Conservation (phyloP, 495 filamentous ascomycete genomes). For the Amorphotheca resinae region DNA sequence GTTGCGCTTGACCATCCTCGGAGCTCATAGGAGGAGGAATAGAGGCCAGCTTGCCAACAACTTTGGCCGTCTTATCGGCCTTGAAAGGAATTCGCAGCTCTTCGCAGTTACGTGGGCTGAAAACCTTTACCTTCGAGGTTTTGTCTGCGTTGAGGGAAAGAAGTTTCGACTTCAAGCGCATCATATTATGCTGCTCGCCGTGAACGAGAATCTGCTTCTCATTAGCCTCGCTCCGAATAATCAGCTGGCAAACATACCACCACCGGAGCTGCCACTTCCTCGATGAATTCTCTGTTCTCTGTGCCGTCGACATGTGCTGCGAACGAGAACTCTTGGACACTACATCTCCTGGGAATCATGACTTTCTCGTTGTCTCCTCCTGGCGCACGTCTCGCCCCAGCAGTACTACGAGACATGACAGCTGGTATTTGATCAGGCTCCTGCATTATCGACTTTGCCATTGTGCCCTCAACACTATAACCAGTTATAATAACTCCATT, state of each 20-base stretch:
- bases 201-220: conserved; percentile 72
- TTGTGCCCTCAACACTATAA: conserved; percentile 95
- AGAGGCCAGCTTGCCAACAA: conserved; percentile 84
- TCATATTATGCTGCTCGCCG: conserved; percentile 96
- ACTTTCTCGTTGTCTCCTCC: conserved; percentile 56
- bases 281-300: conserved; percentile 90
- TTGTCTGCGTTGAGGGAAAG: conserved; percentile 81
- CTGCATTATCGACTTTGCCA: conserved; percentile 88
- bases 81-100: conserved; percentile 92
- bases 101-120: conserved; percentile 85
- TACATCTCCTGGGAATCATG: conserved; percentile 88
- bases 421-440: conserved; percentile 89
- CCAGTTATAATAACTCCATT: conserved; percentile 97
- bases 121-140: conserved; percentile 72
- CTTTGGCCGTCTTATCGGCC: conserved; percentile 90
- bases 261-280: conserved; percentile 79
- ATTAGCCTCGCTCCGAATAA: not conserved
- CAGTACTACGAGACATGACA: conserved; percentile 62
- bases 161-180: conserved; percentile 84
- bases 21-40: conserved; percentile 42
- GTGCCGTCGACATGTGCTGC: conserved; percentile 95
- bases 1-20: conserved; percentile 29
- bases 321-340: conserved; percentile 83
- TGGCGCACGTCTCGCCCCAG: conserved; percentile 39
- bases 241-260: conserved; percentile 49